Percentiles rank a stretch among this genome's conserved stretches.
Evolutionary conservation across 805 yeast genomes (phyloP).

Genomic region (Zygotorulaspora danielsina): DNA sequence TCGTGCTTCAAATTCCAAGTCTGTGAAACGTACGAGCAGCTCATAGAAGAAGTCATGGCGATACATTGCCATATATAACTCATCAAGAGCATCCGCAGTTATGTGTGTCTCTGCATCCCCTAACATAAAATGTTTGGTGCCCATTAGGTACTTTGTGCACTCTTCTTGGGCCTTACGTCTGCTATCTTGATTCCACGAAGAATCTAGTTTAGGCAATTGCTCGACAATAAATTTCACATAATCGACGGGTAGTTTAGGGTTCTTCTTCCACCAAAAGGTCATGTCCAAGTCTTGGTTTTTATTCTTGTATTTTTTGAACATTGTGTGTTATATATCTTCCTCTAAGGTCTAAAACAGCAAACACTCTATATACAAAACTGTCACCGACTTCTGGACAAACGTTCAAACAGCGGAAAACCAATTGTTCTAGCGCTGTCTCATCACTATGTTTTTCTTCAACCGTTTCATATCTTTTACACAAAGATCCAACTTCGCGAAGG

Average conservation of each 20-base stretch:
- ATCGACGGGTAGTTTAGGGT: conserved; percentile 86
- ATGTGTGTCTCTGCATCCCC: conserved; percentile 53
- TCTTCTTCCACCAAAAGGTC: conserved; percentile 89
- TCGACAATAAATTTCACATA: conserved; percentile 73
- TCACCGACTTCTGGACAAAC: too few relatives aligned
- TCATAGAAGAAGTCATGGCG: conserved; percentile 61
- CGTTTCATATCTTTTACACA: conserved; percentile 6
- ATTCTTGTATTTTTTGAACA: conserved; percentile 30
- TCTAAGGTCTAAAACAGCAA: too few relatives aligned
- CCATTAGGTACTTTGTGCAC: conserved; percentile 57
- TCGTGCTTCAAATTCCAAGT: conserved; percentile 82
- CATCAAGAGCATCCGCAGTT: conserved; percentile 69
- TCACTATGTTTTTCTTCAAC: not conserved
- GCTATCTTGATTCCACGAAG: conserved; percentile 31
- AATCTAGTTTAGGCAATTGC: conserved; percentile 59
- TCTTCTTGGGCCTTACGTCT: conserved; percentile 64
- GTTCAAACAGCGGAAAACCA: too few relatives aligned
- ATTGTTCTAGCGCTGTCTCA: too few relatives aligned
- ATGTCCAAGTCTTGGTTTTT: conserved; percentile 41
- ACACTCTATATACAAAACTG: too few relatives aligned
- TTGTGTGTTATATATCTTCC: conserved; percentile 5
- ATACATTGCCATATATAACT: conserved; percentile 75
- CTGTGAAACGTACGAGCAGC: conserved; percentile 54
- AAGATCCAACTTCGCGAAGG: conserved; percentile 2
- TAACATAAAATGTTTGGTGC: conserved; percentile 59